phyloP scores from a whole-genome alignment of 148 eudicot genomes.

The Selenicereus undatus region DNA sequence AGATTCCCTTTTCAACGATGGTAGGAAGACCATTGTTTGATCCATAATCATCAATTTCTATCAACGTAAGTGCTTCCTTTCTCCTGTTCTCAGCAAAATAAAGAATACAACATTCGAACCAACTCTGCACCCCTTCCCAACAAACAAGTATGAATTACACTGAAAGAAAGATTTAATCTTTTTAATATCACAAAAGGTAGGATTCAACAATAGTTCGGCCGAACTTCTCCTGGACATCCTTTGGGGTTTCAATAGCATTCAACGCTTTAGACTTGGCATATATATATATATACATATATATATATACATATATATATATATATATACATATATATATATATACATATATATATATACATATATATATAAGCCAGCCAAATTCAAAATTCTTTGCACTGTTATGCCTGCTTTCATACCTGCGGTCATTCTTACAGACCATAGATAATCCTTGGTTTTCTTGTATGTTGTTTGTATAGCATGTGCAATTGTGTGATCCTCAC shows the following conservation, averaged over 20 bases:
- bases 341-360: too few relatives aligned
- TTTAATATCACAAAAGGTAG: conserved; percentile 48
- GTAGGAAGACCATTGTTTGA: too few relatives aligned
- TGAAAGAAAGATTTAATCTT: neutral
- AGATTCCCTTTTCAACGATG: too few relatives aligned
- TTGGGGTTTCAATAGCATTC: conserved; percentile 86
- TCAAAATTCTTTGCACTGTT: conserved; percentile 61
- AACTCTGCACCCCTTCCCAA: neutral
- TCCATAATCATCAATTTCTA: neutral
- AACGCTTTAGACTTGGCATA: conserved; percentile 88
- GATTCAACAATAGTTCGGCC: conserved; percentile 45
- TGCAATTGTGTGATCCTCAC: conserved; percentile 94
- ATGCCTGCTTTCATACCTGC: too few relatives aligned
- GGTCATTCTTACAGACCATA: too few relatives aligned
- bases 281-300: too few relatives aligned
- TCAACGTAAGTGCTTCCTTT: neutral
- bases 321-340: too few relatives aligned
- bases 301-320: too few relatives aligned
- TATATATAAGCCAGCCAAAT: conserved; percentile 87
- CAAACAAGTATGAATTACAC: neutral
- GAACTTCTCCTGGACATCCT: conserved; percentile 87
- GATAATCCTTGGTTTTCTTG: conserved; percentile 99
- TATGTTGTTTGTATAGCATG: conserved; percentile 83
- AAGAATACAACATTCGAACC: neutral
- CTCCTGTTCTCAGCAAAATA: neutral